Evolutionary conservation across 177 flowering plant species (phyloP).

Genomic region (Vitis hybrid): DNA sequence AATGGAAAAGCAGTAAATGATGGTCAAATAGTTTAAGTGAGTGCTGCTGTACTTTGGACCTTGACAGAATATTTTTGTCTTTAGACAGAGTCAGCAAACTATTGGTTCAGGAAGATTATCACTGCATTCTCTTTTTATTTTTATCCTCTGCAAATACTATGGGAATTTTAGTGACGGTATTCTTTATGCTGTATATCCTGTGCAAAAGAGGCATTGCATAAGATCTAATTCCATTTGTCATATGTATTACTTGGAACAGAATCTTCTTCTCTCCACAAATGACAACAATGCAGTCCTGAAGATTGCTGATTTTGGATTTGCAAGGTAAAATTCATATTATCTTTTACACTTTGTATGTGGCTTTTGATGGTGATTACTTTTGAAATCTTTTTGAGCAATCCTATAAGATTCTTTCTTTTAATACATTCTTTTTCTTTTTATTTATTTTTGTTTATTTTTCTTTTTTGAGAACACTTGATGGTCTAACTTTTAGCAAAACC

Average conservation of each 20-base stretch:
- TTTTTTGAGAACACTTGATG: background rate
- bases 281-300: constrained; percentile 63
- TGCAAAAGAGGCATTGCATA: background rate
- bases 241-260: constrained; percentile 53
- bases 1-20: too few species aligned
- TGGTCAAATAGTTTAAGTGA: too few species aligned
- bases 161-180: background rate
- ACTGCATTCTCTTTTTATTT: too few species aligned
- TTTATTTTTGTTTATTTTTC: background rate
- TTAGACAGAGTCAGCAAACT: too few species aligned
- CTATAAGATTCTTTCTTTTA: too few species aligned
- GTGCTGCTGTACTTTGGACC: too few species aligned
- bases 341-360: background rate
- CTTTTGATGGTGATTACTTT: too few species aligned
- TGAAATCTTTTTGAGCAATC: too few species aligned
- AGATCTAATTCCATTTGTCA: constrained; percentile 6
- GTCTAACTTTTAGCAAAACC: too few species aligned
- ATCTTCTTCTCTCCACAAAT: constrained; percentile 80
- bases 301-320: constrained; percentile 99
- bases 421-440: background rate
- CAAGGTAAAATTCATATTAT: constrained; percentile 52
- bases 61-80: background rate
- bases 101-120: too few species aligned
- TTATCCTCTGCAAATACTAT: background rate
- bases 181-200: background rate